A percentile compares a stretch with the other conserved stretches of the same genome.
Evolutionary conservation across 2,329 filamentous ascomycete species (phyloP).

Genomic region (Ophiosphaerella herpotricha): DNA sequence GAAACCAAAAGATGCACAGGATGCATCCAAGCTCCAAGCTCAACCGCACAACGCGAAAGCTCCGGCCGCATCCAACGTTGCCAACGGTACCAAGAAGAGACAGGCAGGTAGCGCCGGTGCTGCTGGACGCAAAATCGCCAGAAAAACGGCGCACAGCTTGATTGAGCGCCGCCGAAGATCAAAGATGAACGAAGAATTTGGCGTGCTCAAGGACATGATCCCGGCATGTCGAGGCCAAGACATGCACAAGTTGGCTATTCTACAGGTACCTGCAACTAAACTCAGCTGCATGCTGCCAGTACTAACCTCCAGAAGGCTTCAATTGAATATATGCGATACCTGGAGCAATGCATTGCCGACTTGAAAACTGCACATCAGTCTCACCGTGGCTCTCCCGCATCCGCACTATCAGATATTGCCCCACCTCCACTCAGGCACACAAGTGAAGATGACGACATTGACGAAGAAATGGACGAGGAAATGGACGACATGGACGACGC

Average conservation of each 20-base stretch:
- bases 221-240: slow-evolving; percentile 90
- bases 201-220: slow-evolving; percentile 90
- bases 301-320: slow-evolving; percentile 68
- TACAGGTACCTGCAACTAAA: slow-evolving; percentile 69
- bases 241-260: slow-evolving; percentile 96
- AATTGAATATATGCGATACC: slow-evolving; percentile 93
- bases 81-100: slow-evolving; percentile 70
- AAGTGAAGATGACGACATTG: slow-evolving; percentile 48
- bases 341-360: slow-evolving; percentile 84
- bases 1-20: slow-evolving; percentile 65
- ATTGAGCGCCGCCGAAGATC: slow-evolving; percentile 88
- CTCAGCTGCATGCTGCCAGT: neutral
- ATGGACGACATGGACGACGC: slow-evolving; percentile 47
- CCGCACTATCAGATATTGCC: slow-evolving; percentile 29
- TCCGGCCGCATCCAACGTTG: slow-evolving; percentile 16
- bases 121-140: slow-evolving; percentile 89
- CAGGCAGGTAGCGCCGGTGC: slow-evolving; percentile 71
- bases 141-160: slow-evolving; percentile 94
- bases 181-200: slow-evolving; percentile 99
- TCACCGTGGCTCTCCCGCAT: slow-evolving; percentile 32
- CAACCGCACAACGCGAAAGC: slow-evolving; percentile 27
- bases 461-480: slow-evolving; percentile 56
- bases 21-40: slow-evolving; percentile 25
- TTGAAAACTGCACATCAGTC: slow-evolving; percentile 61
- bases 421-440: slow-evolving; percentile 19